Conservation (phyloP, 768 basidiomycete species). For the Boletus bicolor region DNA sequence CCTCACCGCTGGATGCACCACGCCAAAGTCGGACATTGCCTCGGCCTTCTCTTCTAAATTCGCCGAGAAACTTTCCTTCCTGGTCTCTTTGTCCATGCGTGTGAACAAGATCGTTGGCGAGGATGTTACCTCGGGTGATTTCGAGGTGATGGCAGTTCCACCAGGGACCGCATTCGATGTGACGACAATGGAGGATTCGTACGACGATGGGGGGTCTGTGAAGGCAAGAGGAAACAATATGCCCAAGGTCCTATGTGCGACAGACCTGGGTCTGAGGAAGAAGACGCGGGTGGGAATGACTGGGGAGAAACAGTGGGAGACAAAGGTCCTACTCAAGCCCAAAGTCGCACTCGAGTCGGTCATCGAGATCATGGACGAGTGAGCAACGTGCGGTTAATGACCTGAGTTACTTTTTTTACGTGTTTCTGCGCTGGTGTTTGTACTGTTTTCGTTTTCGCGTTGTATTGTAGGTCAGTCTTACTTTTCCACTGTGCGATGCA, state of each 20-base stretch:
- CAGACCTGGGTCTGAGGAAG: slow-evolving; percentile 37
- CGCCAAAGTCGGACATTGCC: slow-evolving; percentile 29
- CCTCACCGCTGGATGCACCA: slow-evolving; percentile 26
- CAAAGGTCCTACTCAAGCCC: slow-evolving; percentile 35
- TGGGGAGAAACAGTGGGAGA: slow-evolving; percentile 30
- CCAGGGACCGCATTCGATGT: slow-evolving; percentile 26
- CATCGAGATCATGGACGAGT: slow-evolving; percentile 34
- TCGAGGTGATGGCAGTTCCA: slow-evolving; percentile 28
- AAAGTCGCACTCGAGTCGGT: slow-evolving; percentile 39
- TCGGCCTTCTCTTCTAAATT: slow-evolving; percentile 43
- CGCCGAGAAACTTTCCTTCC: slow-evolving; percentile 37
- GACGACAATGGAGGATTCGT: slow-evolving; percentile 31
- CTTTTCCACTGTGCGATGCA: neutral
- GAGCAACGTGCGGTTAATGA: neutral
- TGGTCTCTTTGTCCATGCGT: slow-evolving; percentile 45
- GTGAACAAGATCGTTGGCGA: slow-evolving; percentile 41
- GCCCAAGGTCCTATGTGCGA: slow-evolving; percentile 34
- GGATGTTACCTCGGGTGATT: slow-evolving; percentile 32
- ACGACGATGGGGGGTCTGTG: slow-evolving; percentile 24
- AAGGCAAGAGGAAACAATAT: neutral
- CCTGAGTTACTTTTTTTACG: neutral
- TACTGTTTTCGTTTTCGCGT: neutral
- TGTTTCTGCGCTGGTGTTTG: neutral
- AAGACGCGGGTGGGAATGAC: slow-evolving; percentile 23
- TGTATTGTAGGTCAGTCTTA: neutral